Base-by-base conservation (phyloP, 805 yeast genomes). In the Kodamaea leandrae region DNA sequence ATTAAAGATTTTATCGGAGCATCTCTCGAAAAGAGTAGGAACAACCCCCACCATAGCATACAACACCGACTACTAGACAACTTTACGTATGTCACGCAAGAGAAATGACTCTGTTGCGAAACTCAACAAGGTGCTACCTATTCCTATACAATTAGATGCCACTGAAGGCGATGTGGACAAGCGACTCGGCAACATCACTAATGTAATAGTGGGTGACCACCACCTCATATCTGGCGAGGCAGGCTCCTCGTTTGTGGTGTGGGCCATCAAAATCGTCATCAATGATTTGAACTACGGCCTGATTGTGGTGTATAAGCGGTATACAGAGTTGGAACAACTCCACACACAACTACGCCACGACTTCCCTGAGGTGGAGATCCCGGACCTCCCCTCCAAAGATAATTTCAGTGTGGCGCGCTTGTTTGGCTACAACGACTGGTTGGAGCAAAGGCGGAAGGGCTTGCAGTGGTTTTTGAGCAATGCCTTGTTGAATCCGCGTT, bases 401-500 rank as follows among this genome's bases (percentile, higher is more conserved):
- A 60, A 61, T 16, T 63, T 71, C 15, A 71, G 73, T 33, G 24
- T 66, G 15, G 62, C 55, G 43, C 45, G 73, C 32, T 33, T 64
- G 58, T 60, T 73, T 44, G 59, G 70, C 52, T 55, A 68, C 34
- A 60, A 52, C 30, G 54, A 48, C 15, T 80, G 83, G 77, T 54
- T 80, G 6, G 81, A 77, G 43, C 64, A 64, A 12, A 57, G 87
- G 32, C 60, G 83, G 14, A 70, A 67, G 43, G 82, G 83, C 0
- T 57, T 81, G 16, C 86, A 81, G 50, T 75, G 74, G 69, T 81
- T 82, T 60, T 53, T 80, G 52, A 75, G 76, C 50, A 71, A 71
- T 32, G 71, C 78, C 4, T 57, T 80, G 10, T 60, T 80, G 49
- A 75, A 79, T 48, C 78, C 83, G 0, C 55, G 63, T 16, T 57